Evolutionary conservation across 208 protist species (phyloP).

Genomic region (Leishmania major): DNA sequence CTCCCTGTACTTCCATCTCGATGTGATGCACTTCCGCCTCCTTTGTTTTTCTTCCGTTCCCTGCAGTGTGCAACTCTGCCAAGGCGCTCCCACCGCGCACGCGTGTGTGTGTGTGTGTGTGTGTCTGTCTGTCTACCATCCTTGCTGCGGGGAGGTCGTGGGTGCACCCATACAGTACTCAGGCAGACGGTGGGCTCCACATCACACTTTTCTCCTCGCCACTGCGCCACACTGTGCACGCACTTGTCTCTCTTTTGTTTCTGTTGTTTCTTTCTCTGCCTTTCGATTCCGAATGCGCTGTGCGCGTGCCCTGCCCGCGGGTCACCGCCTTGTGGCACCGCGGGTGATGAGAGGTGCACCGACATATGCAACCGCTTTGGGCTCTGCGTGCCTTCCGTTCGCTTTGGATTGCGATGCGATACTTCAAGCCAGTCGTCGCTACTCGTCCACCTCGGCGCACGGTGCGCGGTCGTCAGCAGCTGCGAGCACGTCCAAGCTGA

Average conservation of each 20-base stretch:
- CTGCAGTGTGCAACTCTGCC: not conserved
- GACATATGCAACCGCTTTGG: not conserved
- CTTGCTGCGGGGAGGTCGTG: not conserved
- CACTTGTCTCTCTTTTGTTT: not conserved
- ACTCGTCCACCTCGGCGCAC: slow-evolving; percentile 16
- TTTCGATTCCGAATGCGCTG: slow-evolving; percentile 1
- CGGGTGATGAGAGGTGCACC: not conserved
- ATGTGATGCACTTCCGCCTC: not conserved
- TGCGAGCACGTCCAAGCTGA: slow-evolving; percentile 24
- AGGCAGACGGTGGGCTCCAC: not conserved
- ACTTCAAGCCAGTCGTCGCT: slow-evolving; percentile 14
- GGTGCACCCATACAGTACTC: not conserved
- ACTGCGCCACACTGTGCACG: not conserved
- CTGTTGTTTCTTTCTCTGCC: not conserved
- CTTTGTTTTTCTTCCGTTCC: not conserved
- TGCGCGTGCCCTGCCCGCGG: not conserved
- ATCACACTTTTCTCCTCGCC: not conserved
- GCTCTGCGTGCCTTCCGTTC: not conserved
- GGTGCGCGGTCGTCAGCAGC: slow-evolving; percentile 15
- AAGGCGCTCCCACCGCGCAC: not conserved
- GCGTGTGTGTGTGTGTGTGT: slow-evolving; percentile 1
- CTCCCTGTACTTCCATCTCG: not conserved
- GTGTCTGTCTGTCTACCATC: not conserved
- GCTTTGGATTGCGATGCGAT: not conserved
- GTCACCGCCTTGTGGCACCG: not conserved